phyloP scores from a whole-genome alignment of 148 eudicot genomes.

The Rhododendron griersonianum region DNA sequence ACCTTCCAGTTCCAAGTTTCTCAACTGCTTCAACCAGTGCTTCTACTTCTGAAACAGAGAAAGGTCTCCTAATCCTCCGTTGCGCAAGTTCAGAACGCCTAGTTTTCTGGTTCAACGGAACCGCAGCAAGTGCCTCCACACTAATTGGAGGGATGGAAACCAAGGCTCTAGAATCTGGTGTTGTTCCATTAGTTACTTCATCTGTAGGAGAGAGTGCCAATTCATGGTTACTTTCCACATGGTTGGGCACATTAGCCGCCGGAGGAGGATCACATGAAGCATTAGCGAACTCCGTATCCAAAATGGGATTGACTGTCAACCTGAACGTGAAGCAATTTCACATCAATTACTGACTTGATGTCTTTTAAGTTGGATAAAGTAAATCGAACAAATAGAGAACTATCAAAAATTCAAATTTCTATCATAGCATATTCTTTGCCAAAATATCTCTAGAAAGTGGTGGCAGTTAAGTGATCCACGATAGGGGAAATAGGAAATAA shows the following conservation, averaged over 20 bases:
- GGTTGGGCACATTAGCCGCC: constrained; percentile 30
- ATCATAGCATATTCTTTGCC: not conserved
- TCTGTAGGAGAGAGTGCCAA: constrained; percentile 35
- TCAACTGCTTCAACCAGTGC: constrained; percentile 96
- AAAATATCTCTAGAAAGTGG: not conserved
- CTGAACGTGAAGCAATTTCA: constrained; percentile 10
- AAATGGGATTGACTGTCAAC: constrained; percentile 19
- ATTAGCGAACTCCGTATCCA: constrained; percentile 24
- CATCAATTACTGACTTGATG: not conserved
- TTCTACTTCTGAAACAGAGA: constrained; percentile 92
- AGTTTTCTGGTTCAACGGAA: constrained; percentile 57
- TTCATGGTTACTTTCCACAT: constrained; percentile 35
- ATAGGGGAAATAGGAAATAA: not conserved
- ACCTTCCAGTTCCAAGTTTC: constrained; percentile 99
- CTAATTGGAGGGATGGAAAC: constrained; percentile 48
- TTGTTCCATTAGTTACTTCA: constrained; percentile 24
- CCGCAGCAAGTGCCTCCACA: constrained; percentile 56
- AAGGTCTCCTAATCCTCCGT: constrained; percentile 90
- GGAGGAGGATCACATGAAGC: constrained; percentile 26
- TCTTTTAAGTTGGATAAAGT: not conserved
- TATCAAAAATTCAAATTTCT: not conserved
- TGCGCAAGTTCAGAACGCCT: constrained; percentile 75
- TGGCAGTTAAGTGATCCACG: not conserved
- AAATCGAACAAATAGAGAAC: not conserved
- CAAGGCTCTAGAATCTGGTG: constrained; percentile 56